Conservation (phyloP, 345 rosid genomes). For the Arabis hirsuta region DNA sequence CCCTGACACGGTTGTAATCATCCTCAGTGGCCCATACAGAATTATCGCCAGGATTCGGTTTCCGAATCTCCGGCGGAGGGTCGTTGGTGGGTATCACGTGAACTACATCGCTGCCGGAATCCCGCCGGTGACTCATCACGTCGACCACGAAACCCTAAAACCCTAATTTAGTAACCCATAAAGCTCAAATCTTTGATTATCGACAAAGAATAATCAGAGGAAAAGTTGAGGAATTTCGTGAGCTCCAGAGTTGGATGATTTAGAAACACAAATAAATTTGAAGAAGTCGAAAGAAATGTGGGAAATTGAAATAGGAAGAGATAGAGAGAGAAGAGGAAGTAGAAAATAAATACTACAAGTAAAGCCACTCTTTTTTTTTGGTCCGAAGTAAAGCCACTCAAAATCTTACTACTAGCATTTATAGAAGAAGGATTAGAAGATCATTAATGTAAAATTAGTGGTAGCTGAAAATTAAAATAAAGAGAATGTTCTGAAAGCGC, state of each 20-base stretch:
- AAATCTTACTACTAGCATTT: conserved; percentile 1
- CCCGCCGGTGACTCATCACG: conserved; percentile 61
- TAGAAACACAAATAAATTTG: not conserved
- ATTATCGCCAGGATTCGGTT: conserved; percentile 50
- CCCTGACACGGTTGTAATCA: conserved; percentile 63
- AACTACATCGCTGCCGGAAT: conserved; percentile 62
- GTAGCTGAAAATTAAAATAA: not conserved
- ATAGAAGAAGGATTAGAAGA: not conserved
- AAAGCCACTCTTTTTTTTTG: no score
- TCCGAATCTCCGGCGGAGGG: conserved; percentile 53
- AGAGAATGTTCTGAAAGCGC: not conserved
- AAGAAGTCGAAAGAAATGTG: no score
- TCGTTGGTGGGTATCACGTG: conserved; percentile 55
- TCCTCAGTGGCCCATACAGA: conserved; percentile 81
- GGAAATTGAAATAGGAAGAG: not conserved
- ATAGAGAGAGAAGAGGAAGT: not conserved
- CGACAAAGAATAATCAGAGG: conserved; percentile 11
- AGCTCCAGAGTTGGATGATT: conserved; percentile 33
- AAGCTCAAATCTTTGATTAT: conserved; percentile 26
- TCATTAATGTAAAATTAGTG: not conserved
- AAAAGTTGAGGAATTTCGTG: conserved; percentile 4
- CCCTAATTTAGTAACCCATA: conserved; percentile 36
- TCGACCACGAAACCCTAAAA: conserved; percentile 23
- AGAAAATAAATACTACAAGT: not conserved
- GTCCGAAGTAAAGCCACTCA: not conserved